Evolutionary conservation across 805 yeast species (phyloP), one percentile per base, ranked within the genome.

Genomic region (Nakazawaea ishiwadae): DNA sequence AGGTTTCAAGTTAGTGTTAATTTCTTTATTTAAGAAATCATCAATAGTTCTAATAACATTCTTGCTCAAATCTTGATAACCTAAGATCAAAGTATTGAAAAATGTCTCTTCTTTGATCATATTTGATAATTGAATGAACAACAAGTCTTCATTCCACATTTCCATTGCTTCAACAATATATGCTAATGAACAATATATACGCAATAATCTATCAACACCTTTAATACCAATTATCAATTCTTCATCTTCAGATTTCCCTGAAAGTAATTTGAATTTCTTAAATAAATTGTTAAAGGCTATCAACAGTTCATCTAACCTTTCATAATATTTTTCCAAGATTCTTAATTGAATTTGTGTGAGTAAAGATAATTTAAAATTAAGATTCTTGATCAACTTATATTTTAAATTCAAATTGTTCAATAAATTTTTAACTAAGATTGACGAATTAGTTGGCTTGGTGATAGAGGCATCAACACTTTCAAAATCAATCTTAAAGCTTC

Each of bases 371-470:
- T 81, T 79, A 48, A 68, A 75, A 34, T 71, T 71, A 14, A 73
- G 69, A 37, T 66, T 63, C 19, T 67, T 66, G 46, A 79, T 65
- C 19, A 79, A 65, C 28, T 64, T 63, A 58, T 78, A 79, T 46
- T 75, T 79, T 12, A 65, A 64, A 3, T 81, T 77, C 40, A 80
- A 66, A 35, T 73, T 72, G 47, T 78, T 77, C 17, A 84, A 58
- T 31, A 84, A 56, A 49, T 78, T 79, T 32, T 68, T 68, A 45
- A 84, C 55, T 37, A 76, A 73, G 29, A 71, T 64, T 0, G 89
- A 77, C 1, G 87, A 75, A 46, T 72, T 72, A 0, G 88, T 81
- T 0, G 91, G 89, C 45, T 71, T 71, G 0, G 77, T 68, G 39
- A 58, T 57, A 5, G 56, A 57, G n/a, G 44, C 47, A 35, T 62